Evolutionary conservation across 2,329 filamentous ascomycete species (phyloP), one percentile per base, ranked within the genome.

Genomic region (Endothia cerciana): DNA sequence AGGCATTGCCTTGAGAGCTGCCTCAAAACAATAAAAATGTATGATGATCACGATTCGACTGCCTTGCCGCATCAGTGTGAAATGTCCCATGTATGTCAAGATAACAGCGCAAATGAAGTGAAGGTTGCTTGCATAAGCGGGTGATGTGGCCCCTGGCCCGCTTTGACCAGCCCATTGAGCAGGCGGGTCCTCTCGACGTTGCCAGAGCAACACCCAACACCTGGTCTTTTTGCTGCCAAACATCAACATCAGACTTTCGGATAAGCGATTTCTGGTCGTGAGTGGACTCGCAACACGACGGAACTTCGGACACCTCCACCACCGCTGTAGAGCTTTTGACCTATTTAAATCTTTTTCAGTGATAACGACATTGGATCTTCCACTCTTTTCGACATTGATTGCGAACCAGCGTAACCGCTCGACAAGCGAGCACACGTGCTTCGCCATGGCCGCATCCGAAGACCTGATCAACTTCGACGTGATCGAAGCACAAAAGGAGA

Each of bases 401-500:
- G 47, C 13, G 40, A 41, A 58, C 55, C 60, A 68, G 66, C 64
- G 64, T 59, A 62, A 30, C 28, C 8, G 64, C 58, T 66, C 61
- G 51, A 60, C 57, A 55, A 53, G 22, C 58, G 60, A 65, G 69
- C 71, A 61, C 61, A 64, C 53, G n/a, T 57, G 41, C 60, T 62
- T 41, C 71, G 80, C 73, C 73, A 87, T 88, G 80, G 80, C 81
- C 69, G 71, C 72, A 45, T 77, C 80, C 68, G 78, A 79, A 67
- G 86, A 89, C 71, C 77, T 87, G 47, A 87, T 90, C 75, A 81
- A 88, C 80, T 98, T 99, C 81, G 91, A 97, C 73, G 87, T 97
- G 69, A 97, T 99, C 79, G 95, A 99, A 80, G 88, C 87, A 57
- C 94, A 97, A 73, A 99, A 99, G 80, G 95, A 99, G 81, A 99